Base-by-base conservation (phyloP, 1,284 basidiomycete species). In the Fomitopsis pinicola region DNA sequence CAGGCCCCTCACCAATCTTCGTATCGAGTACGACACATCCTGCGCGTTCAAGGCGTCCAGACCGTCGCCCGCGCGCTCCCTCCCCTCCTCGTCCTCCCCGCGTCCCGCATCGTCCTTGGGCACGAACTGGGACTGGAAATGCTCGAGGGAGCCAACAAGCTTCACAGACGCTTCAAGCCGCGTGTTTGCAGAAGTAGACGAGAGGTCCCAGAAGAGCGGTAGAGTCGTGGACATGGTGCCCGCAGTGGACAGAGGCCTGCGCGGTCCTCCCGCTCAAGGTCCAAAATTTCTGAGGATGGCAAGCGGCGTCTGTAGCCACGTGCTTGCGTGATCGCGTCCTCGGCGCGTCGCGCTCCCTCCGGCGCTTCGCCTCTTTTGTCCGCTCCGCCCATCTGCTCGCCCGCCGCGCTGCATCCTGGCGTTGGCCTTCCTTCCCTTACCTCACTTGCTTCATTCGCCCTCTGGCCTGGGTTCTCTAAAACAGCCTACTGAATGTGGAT, bases 121-220 rank as follows among this genome's bases (percentile, higher is more conserved):
- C 59, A 77, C 73, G 66, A 84, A 85, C 61, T 83, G 80, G 5
- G 80, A 74, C 76, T 97, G 94, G 71, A 96, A 95, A 65, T 88
- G 85, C 75, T 94, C 87, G 62, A 98, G 84, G 17, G 92, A 81
- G 30, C 78, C 77, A 62, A 98, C 77, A 42, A 98, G 88, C 72
- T 94, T 91, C 45, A 91, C 86, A 0, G 95, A 96, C 8, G 96
- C 92, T 68, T 89, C 85, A 38, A 98, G 71, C 5, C 96, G 87
- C 61, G 92, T 89, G 60, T 88, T 85, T 74, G 87, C 92, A 42
- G 85, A 86, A 3, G 85, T 80, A 3, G 92, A 94, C n/a, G 95
- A 95, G 54, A 98, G 81, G 73, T 95, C 82, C 95, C 95, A 98
- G 82, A 95, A 98, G 55, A 97, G 84, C 42, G 93, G 91, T 59